Evolutionary conservation across 139 green algal genomes (phyloP).

Genomic region (Zygnema cylindricum): DNA sequence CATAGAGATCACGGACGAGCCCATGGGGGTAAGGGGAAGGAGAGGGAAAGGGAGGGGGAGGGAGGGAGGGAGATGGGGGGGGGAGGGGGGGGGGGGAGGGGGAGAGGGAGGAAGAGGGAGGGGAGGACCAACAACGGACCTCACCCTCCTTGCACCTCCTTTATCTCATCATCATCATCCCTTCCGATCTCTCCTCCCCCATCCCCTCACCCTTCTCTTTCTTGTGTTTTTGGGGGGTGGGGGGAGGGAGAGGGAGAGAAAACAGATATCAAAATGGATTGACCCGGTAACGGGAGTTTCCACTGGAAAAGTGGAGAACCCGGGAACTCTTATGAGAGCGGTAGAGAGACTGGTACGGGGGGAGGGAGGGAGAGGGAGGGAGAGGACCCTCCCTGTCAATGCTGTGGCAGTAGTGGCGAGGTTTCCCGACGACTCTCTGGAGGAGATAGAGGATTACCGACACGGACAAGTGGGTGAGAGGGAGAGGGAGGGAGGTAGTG

Average conservation of each 20-base stretch:
- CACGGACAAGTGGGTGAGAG: constrained; percentile 32
- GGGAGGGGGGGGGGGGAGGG: too few relatives aligned
- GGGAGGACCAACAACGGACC: too few relatives aligned
- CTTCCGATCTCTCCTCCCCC: neutral
- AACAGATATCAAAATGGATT: constrained; percentile 58
- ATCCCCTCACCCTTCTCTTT: neutral
- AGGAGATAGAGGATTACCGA: constrained; percentile 59
- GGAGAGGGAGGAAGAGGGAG: neutral
- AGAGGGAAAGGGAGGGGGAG: neutral
- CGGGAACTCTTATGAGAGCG: constrained; percentile 45
- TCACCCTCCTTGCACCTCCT: neutral
- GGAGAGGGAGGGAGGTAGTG: neutral
- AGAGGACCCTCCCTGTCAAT: too few relatives aligned
- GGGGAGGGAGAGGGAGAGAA: neutral
- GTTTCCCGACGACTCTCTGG: constrained; percentile 55
- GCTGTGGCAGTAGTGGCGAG: too few relatives aligned
- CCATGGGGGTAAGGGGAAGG: constrained; percentile 32
- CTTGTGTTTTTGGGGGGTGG: neutral
- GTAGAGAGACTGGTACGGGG: constrained; percentile 27
- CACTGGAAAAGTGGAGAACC: constrained; percentile 38
- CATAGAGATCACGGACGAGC: constrained; percentile 53
- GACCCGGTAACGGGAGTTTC: constrained; percentile 36
- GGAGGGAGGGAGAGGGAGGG: too few relatives aligned
- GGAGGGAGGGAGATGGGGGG: neutral
- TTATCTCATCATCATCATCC: neutral